phyloP scores from a whole-genome alignment of 495 filamentous ascomycete species.

The Xylona heveae region DNA sequence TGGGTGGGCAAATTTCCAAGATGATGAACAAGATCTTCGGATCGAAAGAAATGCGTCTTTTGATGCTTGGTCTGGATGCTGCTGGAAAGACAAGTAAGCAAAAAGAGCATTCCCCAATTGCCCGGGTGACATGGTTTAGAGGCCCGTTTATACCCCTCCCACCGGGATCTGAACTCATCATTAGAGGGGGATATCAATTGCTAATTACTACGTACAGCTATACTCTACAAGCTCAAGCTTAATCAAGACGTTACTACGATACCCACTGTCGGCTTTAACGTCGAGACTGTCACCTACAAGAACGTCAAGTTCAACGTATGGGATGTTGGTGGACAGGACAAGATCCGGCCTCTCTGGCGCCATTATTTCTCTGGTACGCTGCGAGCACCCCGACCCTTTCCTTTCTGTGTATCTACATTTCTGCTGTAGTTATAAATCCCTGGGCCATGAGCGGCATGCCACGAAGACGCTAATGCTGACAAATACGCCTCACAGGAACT shows the following conservation, averaged over 20 bases:
- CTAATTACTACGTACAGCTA: conserved; percentile 27
- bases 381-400: no score
- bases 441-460: conserved; percentile 1
- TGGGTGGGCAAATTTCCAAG: conserved; percentile 70
- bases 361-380: conserved; percentile 94
- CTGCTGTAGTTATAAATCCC: not conserved
- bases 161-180: not conserved
- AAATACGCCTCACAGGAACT: conserved; percentile 34
- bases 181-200: not conserved
- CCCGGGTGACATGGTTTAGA: no score
- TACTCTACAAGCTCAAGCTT: conserved; percentile 98
- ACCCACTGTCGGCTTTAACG: conserved; percentile 96
- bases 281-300: conserved; percentile 97
- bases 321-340: conserved; percentile 99
- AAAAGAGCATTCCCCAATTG: conserved; percentile 5
- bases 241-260: conserved; percentile 98
- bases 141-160: conserved; percentile 5
- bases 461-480: conserved; percentile 2
- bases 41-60: conserved; percentile 92
- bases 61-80: conserved; percentile 95
- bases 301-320: conserved; percentile 99
- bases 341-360: conserved; percentile 93
- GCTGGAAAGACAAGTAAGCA: conserved; percentile 84
- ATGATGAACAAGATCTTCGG: conserved; percentile 96
- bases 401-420: conserved; percentile 1